These are phyloP conservation scores for Pichia sp. DNA, from an alignment of 1,139 yeast species.

Conservation along the genomic window DNA sequence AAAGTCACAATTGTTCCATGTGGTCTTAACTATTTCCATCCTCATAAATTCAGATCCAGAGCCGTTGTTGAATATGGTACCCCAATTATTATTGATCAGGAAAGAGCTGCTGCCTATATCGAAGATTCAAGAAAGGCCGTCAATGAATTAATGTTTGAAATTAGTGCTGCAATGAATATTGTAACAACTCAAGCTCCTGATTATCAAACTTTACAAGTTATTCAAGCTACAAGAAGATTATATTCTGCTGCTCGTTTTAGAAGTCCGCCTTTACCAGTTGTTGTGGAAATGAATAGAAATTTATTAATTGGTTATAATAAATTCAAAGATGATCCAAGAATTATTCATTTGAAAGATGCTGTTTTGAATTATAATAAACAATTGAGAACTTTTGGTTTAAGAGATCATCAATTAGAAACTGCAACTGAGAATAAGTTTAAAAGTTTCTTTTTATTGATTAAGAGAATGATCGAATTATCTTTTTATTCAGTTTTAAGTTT, in stretches of 20 bases:
- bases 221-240: conserved; percentile 70
- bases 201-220: conserved; percentile 65
- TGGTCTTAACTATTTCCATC: conserved; percentile 72
- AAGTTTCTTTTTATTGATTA: conserved; percentile 35
- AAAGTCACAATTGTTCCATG: conserved; percentile 62
- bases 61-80: conserved; percentile 72
- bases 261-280: conserved; percentile 51
- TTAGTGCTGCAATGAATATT: conserved; percentile 52
- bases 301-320: conserved; percentile 59
- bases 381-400: conserved; percentile 50
- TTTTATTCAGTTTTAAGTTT: conserved; percentile 43
- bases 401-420: conserved; percentile 63
- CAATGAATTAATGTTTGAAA: conserved; percentile 44
- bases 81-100: conserved; percentile 52
- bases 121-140: conserved; percentile 53
- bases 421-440: conserved; percentile 36
- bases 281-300: conserved; percentile 68
- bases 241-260: conserved; percentile 38
- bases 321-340: conserved; percentile 50
- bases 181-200: conserved; percentile 76
- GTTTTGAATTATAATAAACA: conserved; percentile 50
- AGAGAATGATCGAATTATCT: conserved; percentile 34
- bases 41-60: conserved; percentile 68
- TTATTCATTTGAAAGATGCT: conserved; percentile 44
- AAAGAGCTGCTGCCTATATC: conserved; percentile 48